These are phyloP conservation scores for Copromyces sp. DNA, from an alignment of 495 filamentous ascomycete genomes.

Conservation along the genomic window DNA sequence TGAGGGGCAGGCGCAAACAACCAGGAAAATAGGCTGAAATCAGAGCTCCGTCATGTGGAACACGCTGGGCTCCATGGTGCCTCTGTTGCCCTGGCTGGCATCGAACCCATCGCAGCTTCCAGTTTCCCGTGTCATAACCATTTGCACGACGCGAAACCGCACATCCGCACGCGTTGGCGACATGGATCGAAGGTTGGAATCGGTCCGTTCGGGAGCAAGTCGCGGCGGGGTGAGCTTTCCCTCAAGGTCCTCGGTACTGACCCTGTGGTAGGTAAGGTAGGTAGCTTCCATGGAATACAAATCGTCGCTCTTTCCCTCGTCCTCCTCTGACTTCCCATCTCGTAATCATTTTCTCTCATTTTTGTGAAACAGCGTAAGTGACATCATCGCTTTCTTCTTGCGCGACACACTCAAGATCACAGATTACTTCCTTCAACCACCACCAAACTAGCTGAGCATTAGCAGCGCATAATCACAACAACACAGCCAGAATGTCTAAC, in stretches of 20 bases:
- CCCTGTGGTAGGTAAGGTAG: not conserved
- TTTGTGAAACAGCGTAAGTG: not conserved
- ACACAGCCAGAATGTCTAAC: slow-evolving; percentile 26
- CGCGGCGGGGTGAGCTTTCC: not conserved
- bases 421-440: not conserved
- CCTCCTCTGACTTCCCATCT: not conserved
- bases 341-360: not conserved
- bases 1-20: not conserved
- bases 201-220: not conserved
- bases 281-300: not conserved
- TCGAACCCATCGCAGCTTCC: not conserved
- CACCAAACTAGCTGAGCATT: not conserved
- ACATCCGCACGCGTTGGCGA: not conserved
- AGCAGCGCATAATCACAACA: not conserved
- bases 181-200: not conserved
- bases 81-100: not conserved
- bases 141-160: not conserved
- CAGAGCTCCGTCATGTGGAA: not conserved
- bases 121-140: not conserved
- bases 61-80: not conserved
- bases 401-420: not conserved
- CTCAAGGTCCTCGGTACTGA: not conserved
- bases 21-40: not conserved
- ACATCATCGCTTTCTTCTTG: not conserved
- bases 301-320: not conserved